Evolutionary conservation across 805 yeast genomes (phyloP).

Genomic region (Yarrowia sp.): DNA sequence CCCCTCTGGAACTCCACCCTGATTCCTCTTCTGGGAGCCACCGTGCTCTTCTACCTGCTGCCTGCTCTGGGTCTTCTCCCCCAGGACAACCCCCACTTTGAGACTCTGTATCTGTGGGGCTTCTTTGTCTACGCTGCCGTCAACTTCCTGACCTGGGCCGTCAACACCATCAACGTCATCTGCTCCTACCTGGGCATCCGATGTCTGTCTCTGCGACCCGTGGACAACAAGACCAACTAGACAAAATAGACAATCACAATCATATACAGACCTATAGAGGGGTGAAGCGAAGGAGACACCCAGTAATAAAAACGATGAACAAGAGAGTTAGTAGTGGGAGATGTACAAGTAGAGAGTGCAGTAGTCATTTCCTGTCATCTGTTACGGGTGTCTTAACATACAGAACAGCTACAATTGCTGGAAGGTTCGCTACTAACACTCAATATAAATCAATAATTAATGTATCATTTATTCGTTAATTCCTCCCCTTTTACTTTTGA

Average conservation of each 20-base stretch:
- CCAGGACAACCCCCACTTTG: slow-evolving; percentile 46
- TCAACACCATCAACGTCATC: slow-evolving; percentile 76
- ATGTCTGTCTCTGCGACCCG: slow-evolving; percentile 66
- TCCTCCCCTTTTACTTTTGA: too few relatives aligned
- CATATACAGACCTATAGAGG: background rate
- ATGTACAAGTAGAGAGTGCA: too few relatives aligned
- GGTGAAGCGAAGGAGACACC: too few relatives aligned
- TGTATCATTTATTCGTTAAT: too few relatives aligned
- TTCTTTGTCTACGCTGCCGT: slow-evolving; percentile 73
- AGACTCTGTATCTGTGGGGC: slow-evolving; percentile 56
- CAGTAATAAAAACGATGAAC: too few relatives aligned
- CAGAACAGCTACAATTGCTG: too few relatives aligned
- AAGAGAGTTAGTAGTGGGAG: too few relatives aligned
- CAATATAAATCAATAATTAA: too few relatives aligned
- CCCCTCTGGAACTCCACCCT: slow-evolving; percentile 77
- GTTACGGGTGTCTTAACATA: too few relatives aligned
- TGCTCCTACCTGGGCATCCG: slow-evolving; percentile 83
- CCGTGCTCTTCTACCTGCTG: slow-evolving; percentile 54
- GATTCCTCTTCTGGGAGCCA: slow-evolving; percentile 53
- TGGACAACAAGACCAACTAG: slow-evolving; percentile 50
- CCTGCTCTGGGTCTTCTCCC: slow-evolving; percentile 58
- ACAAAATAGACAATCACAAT: slow-evolving; percentile 18
- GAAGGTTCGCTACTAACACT: too few relatives aligned
- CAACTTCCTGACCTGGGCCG: slow-evolving; percentile 71
- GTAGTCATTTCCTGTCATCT: too few relatives aligned